A percentile compares a stretch with the other conserved stretches of the same genome.
Conservation (phyloP, 139 green algal genomes). For the Tetradesmus obliquus region DNA sequence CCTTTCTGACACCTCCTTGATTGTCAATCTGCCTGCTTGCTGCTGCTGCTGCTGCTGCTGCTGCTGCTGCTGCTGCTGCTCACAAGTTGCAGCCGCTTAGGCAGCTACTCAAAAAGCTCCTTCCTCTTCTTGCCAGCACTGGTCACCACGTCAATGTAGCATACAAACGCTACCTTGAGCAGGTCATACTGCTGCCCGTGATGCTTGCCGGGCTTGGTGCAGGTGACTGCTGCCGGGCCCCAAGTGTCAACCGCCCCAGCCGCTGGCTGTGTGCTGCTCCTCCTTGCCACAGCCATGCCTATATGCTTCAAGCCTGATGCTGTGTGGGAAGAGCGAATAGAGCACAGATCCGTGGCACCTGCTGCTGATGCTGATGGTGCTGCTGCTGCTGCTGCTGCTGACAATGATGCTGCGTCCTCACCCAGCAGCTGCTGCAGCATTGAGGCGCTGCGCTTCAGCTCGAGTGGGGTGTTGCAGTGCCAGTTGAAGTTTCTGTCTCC, state of each 20-base stretch:
- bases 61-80: not conserved
- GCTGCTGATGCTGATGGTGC: not conserved
- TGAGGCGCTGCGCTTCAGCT: not conserved
- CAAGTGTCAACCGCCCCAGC: not conserved
- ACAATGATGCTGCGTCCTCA: not conserved
- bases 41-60: not conserved
- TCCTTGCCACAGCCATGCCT: not conserved
- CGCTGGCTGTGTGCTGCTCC: not conserved
- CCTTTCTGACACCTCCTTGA: too few relatives aligned
- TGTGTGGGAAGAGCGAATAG: not conserved
- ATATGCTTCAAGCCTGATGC: not conserved
- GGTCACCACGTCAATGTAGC: not conserved
- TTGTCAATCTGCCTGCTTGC: not conserved
- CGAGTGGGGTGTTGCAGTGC: not conserved
- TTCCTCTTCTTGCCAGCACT: not conserved
- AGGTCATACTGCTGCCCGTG: not conserved
- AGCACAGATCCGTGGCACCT: not conserved
- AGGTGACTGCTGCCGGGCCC: not conserved
- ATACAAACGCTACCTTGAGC: not conserved
- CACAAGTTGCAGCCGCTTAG: too few relatives aligned
- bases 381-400: not conserved
- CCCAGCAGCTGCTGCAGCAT: not conserved
- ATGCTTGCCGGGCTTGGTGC: not conserved
- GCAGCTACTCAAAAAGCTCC: not conserved
- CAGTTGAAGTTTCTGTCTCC: not conserved